These are phyloP conservation scores for Quercus glauca DNA, from an alignment of 306 rosid genomes.

Conservation along the genomic window DNA sequence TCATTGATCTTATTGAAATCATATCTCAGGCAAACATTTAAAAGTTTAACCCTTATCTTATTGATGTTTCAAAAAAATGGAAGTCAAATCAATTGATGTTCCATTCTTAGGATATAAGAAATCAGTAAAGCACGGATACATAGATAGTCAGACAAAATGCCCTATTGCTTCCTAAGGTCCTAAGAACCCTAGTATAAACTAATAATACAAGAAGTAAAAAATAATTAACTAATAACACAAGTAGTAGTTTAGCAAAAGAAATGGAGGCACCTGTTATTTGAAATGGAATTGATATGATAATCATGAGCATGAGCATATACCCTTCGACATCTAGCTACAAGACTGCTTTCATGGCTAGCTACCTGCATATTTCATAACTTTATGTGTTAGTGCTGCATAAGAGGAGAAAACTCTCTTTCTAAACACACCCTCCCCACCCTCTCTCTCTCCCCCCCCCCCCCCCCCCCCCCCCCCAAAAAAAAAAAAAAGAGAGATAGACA, in stretches of 20 bases:
- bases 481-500: no score
- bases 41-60: not conserved
- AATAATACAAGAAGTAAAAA: not conserved
- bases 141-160: not conserved
- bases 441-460: no score
- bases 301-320: conserved; percentile 99
- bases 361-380: conserved; percentile 53
- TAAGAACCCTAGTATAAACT: not conserved
- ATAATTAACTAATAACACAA: not conserved
- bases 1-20: not conserved
- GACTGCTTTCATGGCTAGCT: conserved; percentile 80
- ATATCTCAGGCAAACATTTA: not conserved
- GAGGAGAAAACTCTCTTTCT: not conserved
- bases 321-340: conserved; percentile 90
- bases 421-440: no score
- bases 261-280: conserved; percentile 83
- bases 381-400: conserved; percentile 26
- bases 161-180: not conserved
- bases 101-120: not conserved
- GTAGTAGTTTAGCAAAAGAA: conserved; percentile 5
- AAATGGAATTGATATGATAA: conserved; percentile 96
- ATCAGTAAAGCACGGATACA: not conserved
- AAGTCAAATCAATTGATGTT: not conserved
- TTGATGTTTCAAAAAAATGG: not conserved
- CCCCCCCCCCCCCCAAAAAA: no score